Evolutionary conservation across 805 yeast genomes (phyloP).

Genomic region (Teunomyces cretensis): DNA sequence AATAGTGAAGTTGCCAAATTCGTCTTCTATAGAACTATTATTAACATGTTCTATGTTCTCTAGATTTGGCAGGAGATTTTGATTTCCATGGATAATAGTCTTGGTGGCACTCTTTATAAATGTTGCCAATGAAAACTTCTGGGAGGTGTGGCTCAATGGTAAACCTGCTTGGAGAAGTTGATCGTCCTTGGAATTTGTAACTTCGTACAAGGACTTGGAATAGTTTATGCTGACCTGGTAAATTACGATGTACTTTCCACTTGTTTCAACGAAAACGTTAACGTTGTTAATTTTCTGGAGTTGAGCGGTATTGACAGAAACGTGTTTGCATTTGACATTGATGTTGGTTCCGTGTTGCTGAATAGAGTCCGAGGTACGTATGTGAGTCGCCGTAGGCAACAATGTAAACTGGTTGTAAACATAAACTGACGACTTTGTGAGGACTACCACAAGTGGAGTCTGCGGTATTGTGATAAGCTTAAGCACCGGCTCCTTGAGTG

Average conservation of each 20-base stretch:
- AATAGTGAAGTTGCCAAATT: conserved; percentile 23
- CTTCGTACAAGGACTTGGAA: conserved; percentile 33
- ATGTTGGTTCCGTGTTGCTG: conserved; percentile 48
- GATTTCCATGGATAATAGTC: conserved; percentile 28
- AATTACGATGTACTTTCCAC: conserved; percentile 38
- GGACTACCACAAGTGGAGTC: conserved; percentile 24
- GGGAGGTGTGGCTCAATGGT: conserved; percentile 29
- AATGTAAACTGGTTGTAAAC: conserved; percentile 32
- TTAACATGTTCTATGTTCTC: conserved; percentile 37
- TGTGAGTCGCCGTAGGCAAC: conserved; percentile 48
- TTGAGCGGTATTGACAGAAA: conserved; percentile 35
- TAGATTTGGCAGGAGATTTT: conserved; percentile 18
- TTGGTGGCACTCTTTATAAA: conserved; percentile 34
- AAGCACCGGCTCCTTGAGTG: conserved; percentile 11
- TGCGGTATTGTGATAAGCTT: conserved; percentile 24
- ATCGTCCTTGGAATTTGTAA: conserved; percentile 24
- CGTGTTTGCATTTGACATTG: conserved; percentile 37
- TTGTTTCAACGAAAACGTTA: conserved; percentile 43
- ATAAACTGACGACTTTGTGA: conserved; percentile 29
- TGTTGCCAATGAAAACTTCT: conserved; percentile 25
- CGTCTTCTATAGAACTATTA: conserved; percentile 31
- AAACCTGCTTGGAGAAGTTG: conserved; percentile 33
- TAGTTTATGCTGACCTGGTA: conserved; percentile 37
- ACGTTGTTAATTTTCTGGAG: conserved; percentile 25
- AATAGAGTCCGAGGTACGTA: conserved; percentile 44